Conservation (phyloP, 306 rosid genomes). For the Prunus dulcis region DNA sequence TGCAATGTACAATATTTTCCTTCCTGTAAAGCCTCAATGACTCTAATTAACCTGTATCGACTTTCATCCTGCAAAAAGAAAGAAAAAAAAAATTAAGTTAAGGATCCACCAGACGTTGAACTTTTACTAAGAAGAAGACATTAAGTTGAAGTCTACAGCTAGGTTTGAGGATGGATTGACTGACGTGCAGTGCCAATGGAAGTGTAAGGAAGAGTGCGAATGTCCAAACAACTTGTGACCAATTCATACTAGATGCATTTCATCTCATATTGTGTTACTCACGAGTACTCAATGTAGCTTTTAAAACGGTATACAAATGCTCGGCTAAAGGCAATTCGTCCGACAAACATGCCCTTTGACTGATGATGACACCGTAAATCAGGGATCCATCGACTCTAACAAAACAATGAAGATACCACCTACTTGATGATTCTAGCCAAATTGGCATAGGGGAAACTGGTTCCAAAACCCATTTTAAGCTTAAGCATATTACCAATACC, state of each 20-base stretch:
- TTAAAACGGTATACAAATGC: no score
- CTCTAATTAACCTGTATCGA: not conserved
- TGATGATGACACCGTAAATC: not conserved
- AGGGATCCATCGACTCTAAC: not conserved
- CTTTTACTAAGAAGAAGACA: not conserved
- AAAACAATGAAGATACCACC: not conserved
- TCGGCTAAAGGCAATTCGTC: not conserved
- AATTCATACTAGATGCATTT: not conserved
- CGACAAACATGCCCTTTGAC: not conserved
- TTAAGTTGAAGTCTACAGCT: not conserved
- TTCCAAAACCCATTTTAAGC: not conserved
- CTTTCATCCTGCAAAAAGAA: constrained; percentile 4
- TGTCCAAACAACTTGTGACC: not conserved
- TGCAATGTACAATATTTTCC: not conserved
- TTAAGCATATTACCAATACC: not conserved
- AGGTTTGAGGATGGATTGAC: not conserved
- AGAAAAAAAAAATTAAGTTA: not conserved
- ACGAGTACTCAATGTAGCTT: not conserved
- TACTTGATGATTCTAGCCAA: not conserved
- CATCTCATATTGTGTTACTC: not conserved
- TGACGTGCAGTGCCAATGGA: not conserved
- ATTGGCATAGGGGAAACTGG: not conserved
- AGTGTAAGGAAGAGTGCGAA: not conserved
- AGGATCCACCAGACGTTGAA: not conserved
- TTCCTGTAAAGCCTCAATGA: not conserved